Evolutionary conservation across 2,329 filamentous ascomycete species (phyloP).

Genomic region (Epichloe bromicola): DNA sequence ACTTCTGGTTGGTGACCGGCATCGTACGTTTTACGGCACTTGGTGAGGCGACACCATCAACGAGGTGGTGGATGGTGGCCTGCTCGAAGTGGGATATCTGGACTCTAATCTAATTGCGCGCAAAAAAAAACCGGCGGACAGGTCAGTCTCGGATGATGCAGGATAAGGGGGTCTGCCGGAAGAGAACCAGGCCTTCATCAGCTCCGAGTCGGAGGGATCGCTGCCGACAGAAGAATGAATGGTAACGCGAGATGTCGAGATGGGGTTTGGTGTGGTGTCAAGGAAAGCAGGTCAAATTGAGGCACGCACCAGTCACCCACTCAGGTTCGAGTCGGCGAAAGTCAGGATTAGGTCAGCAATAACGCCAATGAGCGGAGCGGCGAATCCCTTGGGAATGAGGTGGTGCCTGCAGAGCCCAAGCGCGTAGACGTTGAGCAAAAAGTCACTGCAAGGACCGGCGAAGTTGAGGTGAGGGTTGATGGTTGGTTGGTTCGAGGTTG

Average conservation of each 20-base stretch:
- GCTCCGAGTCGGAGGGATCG: background rate
- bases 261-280: slow-evolving; percentile 4
- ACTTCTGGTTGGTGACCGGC: slow-evolving; percentile 41
- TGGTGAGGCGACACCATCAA: slow-evolving; percentile 26
- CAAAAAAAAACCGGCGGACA: background rate
- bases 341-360: slow-evolving; percentile 27
- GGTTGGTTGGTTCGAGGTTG: slow-evolving; percentile 4
- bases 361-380: slow-evolving; percentile 18
- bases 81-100: background rate
- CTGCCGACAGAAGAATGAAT: background rate
- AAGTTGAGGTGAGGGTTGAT: background rate
- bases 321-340: slow-evolving; percentile 1
- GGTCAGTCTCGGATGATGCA: slow-evolving; percentile 1
- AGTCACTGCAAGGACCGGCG: background rate
- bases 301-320: slow-evolving; percentile 19
- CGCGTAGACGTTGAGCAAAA: background rate
- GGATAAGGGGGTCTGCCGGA: background rate
- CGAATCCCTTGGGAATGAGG: background rate
- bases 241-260: slow-evolving; percentile 2
- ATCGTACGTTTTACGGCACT: slow-evolving; percentile 25
- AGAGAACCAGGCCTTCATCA: background rate
- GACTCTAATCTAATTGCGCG: background rate
- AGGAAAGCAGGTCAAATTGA: slow-evolving; percentile 21
- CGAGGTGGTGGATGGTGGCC: slow-evolving; percentile 13
- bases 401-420: background rate